phyloP scores from a whole-genome alignment of 129 eudicot species.

The carrot (Daucus carota) region DH1_v3.0 NC_030388.2:25569501-25570000 shows the following conservation, averaged over 20 bases:
- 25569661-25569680: neutral
- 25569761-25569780: constrained; percentile 21
- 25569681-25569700: constrained; percentile 1
- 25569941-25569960: neutral
- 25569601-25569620: too few relatives aligned
- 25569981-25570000: neutral
- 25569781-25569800: constrained; percentile 17
- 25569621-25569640: too few relatives aligned
- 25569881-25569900: neutral
- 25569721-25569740: constrained; percentile 12
- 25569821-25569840: constrained; percentile 18
- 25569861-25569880: neutral
- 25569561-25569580: too few relatives aligned
- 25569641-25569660: too few relatives aligned
- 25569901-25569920: too few relatives aligned
- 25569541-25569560: too few relatives aligned
- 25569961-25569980: neutral
- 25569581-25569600: too few relatives aligned
- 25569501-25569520: too few relatives aligned
- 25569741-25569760: constrained; percentile 23
- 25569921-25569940: too few relatives aligned
- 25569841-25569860: constrained; percentile 18
- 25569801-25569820: neutral
- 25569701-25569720: constrained; percentile 11
- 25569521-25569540: too few relatives aligned